Percentiles rank a stretch among this genome's conserved stretches.
These are phyloP conservation scores for Fusarium haematococcum DNA, from an alignment of 2,329 filamentous ascomycete genomes.

Conservation along the genomic window DNA sequence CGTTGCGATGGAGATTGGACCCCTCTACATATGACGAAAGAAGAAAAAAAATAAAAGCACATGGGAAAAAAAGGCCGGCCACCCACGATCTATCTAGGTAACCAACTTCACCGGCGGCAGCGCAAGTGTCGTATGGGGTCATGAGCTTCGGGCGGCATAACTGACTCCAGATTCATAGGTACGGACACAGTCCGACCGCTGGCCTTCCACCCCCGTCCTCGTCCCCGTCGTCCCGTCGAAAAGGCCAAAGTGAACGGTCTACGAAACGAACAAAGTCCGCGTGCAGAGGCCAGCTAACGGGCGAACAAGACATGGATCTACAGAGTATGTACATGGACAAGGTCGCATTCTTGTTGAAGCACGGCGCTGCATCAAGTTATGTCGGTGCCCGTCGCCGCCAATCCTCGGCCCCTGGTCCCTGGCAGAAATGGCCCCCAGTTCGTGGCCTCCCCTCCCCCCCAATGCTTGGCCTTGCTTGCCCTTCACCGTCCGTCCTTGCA, in stretches of 20 bases:
- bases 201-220: background rate
- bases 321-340: conserved; percentile 14
- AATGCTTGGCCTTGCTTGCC: background rate
- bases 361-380: conserved; percentile 39
- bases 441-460: conserved; percentile 13
- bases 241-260: background rate
- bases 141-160: conserved; percentile 3
- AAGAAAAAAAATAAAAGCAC: background rate
- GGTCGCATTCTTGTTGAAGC: conserved; percentile 25
- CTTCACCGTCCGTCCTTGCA: conserved; percentile 20
- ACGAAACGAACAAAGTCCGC: conserved; percentile 8
- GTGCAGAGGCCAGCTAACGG: conserved; percentile 2
- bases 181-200: conserved; percentile 8
- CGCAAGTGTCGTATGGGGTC: conserved; percentile 12
- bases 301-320: conserved; percentile 16
- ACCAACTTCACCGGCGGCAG: conserved; percentile 13
- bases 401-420: conserved; percentile 38
- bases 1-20: conserved; percentile 13
- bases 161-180: conserved; percentile 20
- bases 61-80: background rate
- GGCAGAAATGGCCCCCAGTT: conserved; percentile 10
- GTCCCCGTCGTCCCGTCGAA: background rate
- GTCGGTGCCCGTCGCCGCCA: conserved; percentile 36
- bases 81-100: conserved; percentile 17
- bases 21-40: conserved; percentile 12